phyloP scores from a whole-genome alignment of 2,329 filamentous ascomycete species.

The Claviceps sorghi region DNA sequence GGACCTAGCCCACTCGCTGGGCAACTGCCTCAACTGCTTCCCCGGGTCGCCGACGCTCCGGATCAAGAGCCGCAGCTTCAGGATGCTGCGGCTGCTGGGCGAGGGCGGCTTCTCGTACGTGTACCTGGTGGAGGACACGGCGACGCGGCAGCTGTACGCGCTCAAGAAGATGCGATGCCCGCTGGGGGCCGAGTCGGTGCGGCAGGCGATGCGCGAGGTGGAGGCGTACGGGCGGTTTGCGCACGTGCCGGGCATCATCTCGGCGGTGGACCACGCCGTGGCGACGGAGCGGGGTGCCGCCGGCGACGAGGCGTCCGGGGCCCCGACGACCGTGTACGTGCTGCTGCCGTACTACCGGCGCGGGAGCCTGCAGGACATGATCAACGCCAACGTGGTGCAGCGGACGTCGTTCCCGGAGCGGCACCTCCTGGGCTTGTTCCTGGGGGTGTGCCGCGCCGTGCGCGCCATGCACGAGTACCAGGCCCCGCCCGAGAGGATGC shows the following conservation, averaged over 20 bases:
- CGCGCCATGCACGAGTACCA: slow-evolving; percentile 85
- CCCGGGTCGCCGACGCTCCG: slow-evolving; percentile 86
- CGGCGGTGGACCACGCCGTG: slow-evolving; percentile 68
- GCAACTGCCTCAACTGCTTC: slow-evolving; percentile 93
- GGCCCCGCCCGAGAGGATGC: slow-evolving; percentile 32
- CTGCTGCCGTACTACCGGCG: slow-evolving; percentile 88
- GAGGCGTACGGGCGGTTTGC: slow-evolving; percentile 89
- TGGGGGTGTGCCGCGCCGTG: slow-evolving; percentile 80
- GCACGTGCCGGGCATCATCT: slow-evolving; percentile 73
- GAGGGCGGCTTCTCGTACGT: slow-evolving; percentile 99
- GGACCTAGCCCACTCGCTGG: slow-evolving; percentile 80
- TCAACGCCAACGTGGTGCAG: slow-evolving; percentile 97
- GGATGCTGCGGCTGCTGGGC: slow-evolving; percentile 83
- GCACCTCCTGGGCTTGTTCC: slow-evolving; percentile 74
- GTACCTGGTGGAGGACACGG: slow-evolving; percentile 89
- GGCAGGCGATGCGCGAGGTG: slow-evolving; percentile 89
- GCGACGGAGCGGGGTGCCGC: slow-evolving; percentile 47
- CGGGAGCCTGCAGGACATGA: slow-evolving; percentile 93
- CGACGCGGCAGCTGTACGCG: slow-evolving; percentile 71
- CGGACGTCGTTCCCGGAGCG: slow-evolving; percentile 80
- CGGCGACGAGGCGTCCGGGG: slow-evolving; percentile 42
- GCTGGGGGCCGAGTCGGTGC: slow-evolving; percentile 90
- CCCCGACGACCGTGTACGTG: slow-evolving; percentile 98
- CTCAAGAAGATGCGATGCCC: slow-evolving; percentile 98
- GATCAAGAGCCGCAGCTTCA: slow-evolving; percentile 90